Base-by-base conservation (phyloP, 192 early-diverging fungal species). In the Coemansia sp. region DNA sequence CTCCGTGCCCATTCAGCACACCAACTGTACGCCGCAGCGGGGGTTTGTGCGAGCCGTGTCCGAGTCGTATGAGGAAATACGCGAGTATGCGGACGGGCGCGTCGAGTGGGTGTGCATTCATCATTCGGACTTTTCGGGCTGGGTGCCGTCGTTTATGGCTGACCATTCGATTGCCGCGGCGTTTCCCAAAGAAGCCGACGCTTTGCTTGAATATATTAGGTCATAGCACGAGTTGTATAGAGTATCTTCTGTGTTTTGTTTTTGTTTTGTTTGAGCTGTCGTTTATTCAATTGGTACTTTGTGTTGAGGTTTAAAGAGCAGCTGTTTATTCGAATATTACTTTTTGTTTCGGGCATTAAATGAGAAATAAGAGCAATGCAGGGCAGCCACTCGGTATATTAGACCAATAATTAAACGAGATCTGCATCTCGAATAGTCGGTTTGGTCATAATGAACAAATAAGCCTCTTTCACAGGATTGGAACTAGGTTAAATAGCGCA, bases 41-140 rank as follows among this genome's bases (percentile, higher is more conserved):
- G 75, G 75, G 5, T 69, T 59, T 48, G 75, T 78, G 31, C 52
- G 75, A 1, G 75, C 75, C 4, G 64, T 64, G 20, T 78, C 69
- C 25, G 75, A 78, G 56, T 63, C 70, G 20, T 78, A 78, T 36
- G 75, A 78, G 51, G 70, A 78, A 36, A 52, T 78, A 4, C 52
- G 75, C 21, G 75, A 78, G 60, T 78, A 59, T 22, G 31, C 37
- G 2, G 65, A 78, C 14, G 75, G 70, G 4, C 31, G 53, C 6
- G 55, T 78, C 6, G 70, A 72, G 56, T 78, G 75, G 75, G 52
- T 68, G 15, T 78, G 66, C 23, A 66, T 78, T 5, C 65, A 78
- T 17, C 75, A 78, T 26, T 72, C 75, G 52, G 75, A 78, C 55
- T 72, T 69, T 46, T 65, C 70, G 1, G 75, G 75, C 11, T 78